Percentiles rank a stretch among this genome's conserved stretches.
Evolutionary conservation across 2,329 filamentous ascomycete genomes (phyloP).

Genomic region (Epichloe elymi): DNA sequence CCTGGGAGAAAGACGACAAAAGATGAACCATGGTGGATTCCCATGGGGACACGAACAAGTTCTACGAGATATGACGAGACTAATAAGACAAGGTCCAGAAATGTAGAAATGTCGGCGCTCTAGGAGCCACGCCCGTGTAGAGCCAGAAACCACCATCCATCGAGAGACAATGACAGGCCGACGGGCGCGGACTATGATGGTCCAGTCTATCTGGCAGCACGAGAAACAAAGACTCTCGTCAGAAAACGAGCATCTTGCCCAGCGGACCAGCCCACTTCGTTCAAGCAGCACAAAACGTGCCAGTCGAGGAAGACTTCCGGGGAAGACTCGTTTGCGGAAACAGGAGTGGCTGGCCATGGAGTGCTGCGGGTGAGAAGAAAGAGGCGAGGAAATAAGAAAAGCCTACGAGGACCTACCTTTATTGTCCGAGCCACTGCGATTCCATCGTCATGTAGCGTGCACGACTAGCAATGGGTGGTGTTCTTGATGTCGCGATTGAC

Average conservation of each 20-base stretch:
- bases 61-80: no score
- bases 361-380: conserved; percentile 12
- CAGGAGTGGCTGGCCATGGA: conserved; percentile 19
- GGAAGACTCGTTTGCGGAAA: conserved; percentile 20
- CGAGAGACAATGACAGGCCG: conserved; percentile 8
- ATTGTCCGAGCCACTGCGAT: background rate
- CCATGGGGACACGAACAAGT: no score
- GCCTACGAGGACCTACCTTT: background rate
- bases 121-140: conserved; percentile 38
- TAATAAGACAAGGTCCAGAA: background rate
- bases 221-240: conserved; percentile 5
- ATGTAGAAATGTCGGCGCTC: conserved; percentile 35
- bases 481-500: background rate
- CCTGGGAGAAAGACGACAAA: no score
- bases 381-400: background rate
- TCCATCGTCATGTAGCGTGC: background rate
- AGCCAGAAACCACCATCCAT: conserved; percentile 6
- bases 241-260: background rate
- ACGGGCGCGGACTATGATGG: conserved; percentile 43
- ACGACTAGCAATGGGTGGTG: background rate
- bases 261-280: conserved; percentile 25
- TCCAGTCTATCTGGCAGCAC: conserved; percentile 32
- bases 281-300: conserved; percentile 23
- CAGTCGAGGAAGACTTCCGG: conserved; percentile 21
- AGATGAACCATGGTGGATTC: no score